Percentiles rank a stretch among this genome's conserved stretches.
Evolutionary conservation across 1,284 basidiomycete species (phyloP).

Genomic region (Moesziomyces sp.): DNA sequence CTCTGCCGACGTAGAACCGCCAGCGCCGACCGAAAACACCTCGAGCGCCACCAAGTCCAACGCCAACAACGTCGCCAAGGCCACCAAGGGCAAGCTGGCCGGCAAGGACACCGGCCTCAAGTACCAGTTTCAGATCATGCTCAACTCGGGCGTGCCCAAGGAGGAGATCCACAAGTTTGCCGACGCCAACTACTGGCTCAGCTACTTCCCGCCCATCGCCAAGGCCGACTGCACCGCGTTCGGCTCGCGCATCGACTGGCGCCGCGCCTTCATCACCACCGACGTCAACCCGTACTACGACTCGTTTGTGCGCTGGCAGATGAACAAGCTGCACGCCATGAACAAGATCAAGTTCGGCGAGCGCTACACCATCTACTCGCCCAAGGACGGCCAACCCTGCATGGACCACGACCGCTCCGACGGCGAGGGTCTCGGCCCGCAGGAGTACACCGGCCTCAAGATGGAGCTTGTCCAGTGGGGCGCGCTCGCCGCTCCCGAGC

Average conservation of each 20-base stretch:
- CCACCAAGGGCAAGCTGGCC: slow-evolving; percentile 93
- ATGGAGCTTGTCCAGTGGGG: slow-evolving; percentile 82
- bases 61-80: slow-evolving; percentile 73
- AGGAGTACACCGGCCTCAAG: slow-evolving; percentile 95
- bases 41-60: slow-evolving; percentile 52
- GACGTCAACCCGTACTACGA: slow-evolving; percentile 98
- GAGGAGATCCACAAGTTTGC: slow-evolving; percentile 95
- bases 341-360: slow-evolving; percentile 82
- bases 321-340: slow-evolving; percentile 84
- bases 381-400: slow-evolving; percentile 99
- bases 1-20: slow-evolving; percentile 65
- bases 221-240: slow-evolving; percentile 85
- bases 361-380: slow-evolving; percentile 97
- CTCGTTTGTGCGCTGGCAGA: slow-evolving; percentile 96
- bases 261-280: slow-evolving; percentile 92
- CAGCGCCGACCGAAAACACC: slow-evolving; percentile 45
- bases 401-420: slow-evolving; percentile 99
- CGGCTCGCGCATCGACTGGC: slow-evolving; percentile 97
- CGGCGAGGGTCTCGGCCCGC: slow-evolving; percentile 93
- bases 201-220: slow-evolving; percentile 94
- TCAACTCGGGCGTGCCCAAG: slow-evolving; percentile 81
- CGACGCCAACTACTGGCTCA: slow-evolving; percentile 90
- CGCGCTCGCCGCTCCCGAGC: slow-evolving; percentile 72
- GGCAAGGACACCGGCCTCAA: slow-evolving; percentile 93
- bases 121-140: slow-evolving; percentile 99